A percentile compares a stretch with the other conserved stretches of the same genome.
Conservation (phyloP, 1,284 basidiomycete genomes). For the Leccinum pachyderme region DNA sequence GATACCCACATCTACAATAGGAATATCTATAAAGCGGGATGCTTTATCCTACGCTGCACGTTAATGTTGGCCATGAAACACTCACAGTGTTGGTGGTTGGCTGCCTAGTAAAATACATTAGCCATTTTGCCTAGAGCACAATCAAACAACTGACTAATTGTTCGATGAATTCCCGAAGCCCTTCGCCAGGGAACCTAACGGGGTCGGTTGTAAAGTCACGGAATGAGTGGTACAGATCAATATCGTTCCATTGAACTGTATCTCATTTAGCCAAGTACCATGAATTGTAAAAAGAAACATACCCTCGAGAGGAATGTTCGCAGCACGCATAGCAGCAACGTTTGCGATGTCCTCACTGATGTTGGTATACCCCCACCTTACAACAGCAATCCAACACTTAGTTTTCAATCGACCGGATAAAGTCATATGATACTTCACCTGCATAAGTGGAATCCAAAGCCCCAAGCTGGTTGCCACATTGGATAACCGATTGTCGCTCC, state of each 20-base stretch:
- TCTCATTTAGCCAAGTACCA: neutral
- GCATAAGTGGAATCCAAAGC: constrained; percentile 71
- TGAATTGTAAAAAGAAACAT: constrained; percentile 1
- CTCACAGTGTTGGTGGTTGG: constrained; percentile 45
- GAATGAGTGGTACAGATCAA: constrained; percentile 66
- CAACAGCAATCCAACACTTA: neutral
- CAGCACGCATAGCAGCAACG: constrained; percentile 58
- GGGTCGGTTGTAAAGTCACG: constrained; percentile 73
- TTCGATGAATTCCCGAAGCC: constrained; percentile 58
- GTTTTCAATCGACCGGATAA: neutral
- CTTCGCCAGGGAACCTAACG: constrained; percentile 55
- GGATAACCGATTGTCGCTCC: constrained; percentile 57
- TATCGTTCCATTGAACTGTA: constrained; percentile 48
- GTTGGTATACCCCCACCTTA: constrained; percentile 55
- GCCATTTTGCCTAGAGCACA: neutral
- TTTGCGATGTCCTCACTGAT: constrained; percentile 48
- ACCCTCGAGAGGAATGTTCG: constrained; percentile 68
- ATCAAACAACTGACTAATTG: constrained; percentile 26
- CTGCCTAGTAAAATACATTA: constrained; percentile 21
- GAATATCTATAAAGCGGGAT: constrained; percentile 36
- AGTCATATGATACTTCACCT: constrained; percentile 35
- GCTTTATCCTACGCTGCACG: neutral
- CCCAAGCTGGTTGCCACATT: constrained; percentile 67
- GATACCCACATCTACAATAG: constrained; percentile 42
- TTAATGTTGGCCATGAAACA: neutral